Evolutionary conservation across 2,329 filamentous ascomycete species (phyloP).

Genomic region (Arthrinium puccinioides): DNA sequence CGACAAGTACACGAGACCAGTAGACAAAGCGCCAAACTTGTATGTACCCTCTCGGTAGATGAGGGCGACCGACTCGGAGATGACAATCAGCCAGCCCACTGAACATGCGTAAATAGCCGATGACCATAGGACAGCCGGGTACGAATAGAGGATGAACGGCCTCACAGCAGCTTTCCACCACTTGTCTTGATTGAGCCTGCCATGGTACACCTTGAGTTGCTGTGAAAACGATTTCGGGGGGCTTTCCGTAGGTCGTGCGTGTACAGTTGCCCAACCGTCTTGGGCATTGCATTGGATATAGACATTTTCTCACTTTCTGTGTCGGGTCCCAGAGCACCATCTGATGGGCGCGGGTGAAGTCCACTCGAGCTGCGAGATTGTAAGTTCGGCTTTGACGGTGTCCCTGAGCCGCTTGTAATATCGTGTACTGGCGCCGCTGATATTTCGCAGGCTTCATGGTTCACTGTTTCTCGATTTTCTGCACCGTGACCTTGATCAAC

Average conservation of each 20-base stretch:
- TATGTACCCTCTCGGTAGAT: constrained; percentile 72
- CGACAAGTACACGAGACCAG: constrained; percentile 81
- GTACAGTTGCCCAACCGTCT: constrained; percentile 45
- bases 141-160: constrained; percentile 80
- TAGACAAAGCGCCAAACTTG: constrained; percentile 73
- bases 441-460: too few species aligned
- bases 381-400: constrained; percentile 14
- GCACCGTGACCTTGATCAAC: neutral
- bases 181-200: constrained; percentile 67
- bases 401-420: too few species aligned
- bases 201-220: constrained; percentile 70
- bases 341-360: too few species aligned
- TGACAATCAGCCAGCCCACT: constrained; percentile 90
- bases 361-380: too few species aligned
- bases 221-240: constrained; percentile 66
- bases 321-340: too few species aligned
- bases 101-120: constrained; percentile 78
- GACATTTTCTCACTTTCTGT: constrained; percentile 35
- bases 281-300: constrained; percentile 23
- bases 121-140: constrained; percentile 87
- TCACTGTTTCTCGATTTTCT: neutral
- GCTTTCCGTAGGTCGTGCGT: constrained; percentile 61
- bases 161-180: constrained; percentile 74
- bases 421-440: too few species aligned
- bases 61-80: constrained; percentile 78